Evolutionary conservation across 352 stramenopile species (phyloP), one percentile per base, ranked within the genome.

Genomic region (Globisporangium canariense): DNA sequence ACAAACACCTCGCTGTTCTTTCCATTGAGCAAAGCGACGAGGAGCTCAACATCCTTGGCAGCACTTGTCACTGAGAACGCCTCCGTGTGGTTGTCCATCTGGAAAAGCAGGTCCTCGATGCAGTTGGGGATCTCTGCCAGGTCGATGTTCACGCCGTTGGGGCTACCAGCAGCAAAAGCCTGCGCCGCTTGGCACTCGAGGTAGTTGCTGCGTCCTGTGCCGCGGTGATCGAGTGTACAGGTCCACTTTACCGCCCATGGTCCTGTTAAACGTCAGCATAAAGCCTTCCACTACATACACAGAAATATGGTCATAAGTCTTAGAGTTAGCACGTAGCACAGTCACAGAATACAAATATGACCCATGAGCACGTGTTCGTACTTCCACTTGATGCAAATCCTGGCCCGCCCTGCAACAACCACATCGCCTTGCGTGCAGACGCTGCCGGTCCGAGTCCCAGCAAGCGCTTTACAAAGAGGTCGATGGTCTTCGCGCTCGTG

Each of bases 41-140:
- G 41, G 38, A 38, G 56, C 41, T 34, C 34, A 4, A 63, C 25
- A 8, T 63, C 58, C 28, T 54, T 63, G 3, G 58, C 58, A 6
- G 41, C 58, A 16, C 58, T 63, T 11, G 80, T 89, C 7, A 89
- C 72, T 0, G 80, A 89, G 57, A 85, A 88, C 2, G 80, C 80
- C 0, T 69, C 69, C 6, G 78, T 79, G 52, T 89, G 76, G 38
- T 85, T 82, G 64, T 85, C 78, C 52, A 89, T 75, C 60, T 89
- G 72, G 58, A 87, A 89, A 3, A 70, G 16, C 14, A 55, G 18
- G 34, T 55, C 58, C 13, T 36, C 20, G 28, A 63, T 43, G 16
- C 58, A 63, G 45, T n/a, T 40, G 6, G 58, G 28, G 14, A 63
- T 22, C 28, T 63, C 45, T 6, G 22, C 41, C 4, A 55, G 3